A percentile compares a stretch with the other conserved stretches of the same genome.
Evolutionary conservation across 192 early-diverging fungal genomes (phyloP).

Genomic region (Entomortierella parvispora): DNA sequence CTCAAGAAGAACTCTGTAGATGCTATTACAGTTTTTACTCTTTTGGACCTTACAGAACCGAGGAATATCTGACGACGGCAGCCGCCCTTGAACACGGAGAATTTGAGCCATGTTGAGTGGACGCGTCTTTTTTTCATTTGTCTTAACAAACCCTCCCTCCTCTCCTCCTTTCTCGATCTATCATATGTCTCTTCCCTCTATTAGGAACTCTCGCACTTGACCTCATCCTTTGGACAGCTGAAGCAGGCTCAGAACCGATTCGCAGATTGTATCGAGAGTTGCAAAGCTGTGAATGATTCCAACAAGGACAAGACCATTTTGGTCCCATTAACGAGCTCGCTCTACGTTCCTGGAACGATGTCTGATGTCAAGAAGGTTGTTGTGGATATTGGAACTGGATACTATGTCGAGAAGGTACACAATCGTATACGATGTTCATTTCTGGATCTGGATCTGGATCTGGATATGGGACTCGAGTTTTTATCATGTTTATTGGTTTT

Average conservation of each 20-base stretch:
- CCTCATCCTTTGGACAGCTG: conserved; percentile 84
- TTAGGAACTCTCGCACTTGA: conserved; percentile 89
- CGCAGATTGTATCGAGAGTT: conserved; percentile 81
- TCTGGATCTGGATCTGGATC: no score
- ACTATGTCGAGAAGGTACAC: conserved; percentile 91
- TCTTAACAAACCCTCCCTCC: background rate
- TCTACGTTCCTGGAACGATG: conserved; percentile 95
- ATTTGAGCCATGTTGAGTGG: no score
- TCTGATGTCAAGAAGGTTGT: conserved; percentile 84
- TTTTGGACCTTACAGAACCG: no score
- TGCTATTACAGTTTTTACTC: no score
- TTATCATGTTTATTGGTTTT: no score
- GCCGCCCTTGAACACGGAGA: no score
- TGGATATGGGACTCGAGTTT: no score
- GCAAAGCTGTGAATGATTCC: conserved; percentile 64
- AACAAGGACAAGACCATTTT: conserved; percentile 70
- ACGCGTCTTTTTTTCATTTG: no score
- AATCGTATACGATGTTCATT: background rate
- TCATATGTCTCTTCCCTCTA: background rate
- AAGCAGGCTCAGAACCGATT: conserved; percentile 90
- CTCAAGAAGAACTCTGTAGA: no score
- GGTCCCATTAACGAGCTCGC: conserved; percentile 82
- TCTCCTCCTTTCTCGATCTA: conserved; percentile 4
- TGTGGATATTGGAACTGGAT: conserved; percentile 97
- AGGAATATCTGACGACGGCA: no score